Percentiles rank a stretch among this genome's conserved stretches.
These are phyloP conservation scores for Elongisporangium senticosum DNA, from an alignment of 352 stramenopile genomes.

Conservation along the genomic window DNA sequence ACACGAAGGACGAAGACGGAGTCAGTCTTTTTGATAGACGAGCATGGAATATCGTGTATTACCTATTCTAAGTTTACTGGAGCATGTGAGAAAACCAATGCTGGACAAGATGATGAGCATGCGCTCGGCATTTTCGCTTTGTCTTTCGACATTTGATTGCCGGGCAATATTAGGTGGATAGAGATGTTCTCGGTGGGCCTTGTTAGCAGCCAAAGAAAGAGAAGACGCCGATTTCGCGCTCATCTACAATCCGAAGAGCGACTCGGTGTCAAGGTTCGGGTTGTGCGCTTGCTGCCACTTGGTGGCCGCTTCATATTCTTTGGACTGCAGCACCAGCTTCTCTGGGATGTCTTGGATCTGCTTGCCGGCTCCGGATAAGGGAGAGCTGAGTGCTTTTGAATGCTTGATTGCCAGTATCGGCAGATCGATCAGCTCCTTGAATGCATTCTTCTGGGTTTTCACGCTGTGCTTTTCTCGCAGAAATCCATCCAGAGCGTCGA, in stretches of 20 bases:
- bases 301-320: slow-evolving; percentile 33
- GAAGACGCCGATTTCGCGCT: not conserved
- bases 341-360: slow-evolving; percentile 64
- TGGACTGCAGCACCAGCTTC: slow-evolving; percentile 53
- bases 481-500: slow-evolving; percentile 45
- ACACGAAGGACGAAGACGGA: too few relatives aligned
- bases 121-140: not conserved
- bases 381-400: slow-evolving; percentile 21
- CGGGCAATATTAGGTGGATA: not conserved
- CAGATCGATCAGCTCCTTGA: slow-evolving; percentile 74
- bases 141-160: not conserved
- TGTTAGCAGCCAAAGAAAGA: not conserved
- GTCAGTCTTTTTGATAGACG: too few relatives aligned
- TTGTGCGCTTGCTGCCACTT: slow-evolving; percentile 49
- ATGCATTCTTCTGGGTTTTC: slow-evolving; percentile 79
- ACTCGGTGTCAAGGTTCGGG: slow-evolving; percentile 35
- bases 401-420: slow-evolving; percentile 56
- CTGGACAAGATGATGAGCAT: not conserved
- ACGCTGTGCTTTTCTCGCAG: slow-evolving; percentile 70
- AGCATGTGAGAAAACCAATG: too few relatives aligned
- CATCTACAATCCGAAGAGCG: slow-evolving; percentile 37
- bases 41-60: not conserved
- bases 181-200: not conserved
- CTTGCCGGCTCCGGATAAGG: slow-evolving; percentile 23
- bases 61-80: not conserved